Conservation (phyloP, 441 rosid species). For the Geranium incanum region DNA sequence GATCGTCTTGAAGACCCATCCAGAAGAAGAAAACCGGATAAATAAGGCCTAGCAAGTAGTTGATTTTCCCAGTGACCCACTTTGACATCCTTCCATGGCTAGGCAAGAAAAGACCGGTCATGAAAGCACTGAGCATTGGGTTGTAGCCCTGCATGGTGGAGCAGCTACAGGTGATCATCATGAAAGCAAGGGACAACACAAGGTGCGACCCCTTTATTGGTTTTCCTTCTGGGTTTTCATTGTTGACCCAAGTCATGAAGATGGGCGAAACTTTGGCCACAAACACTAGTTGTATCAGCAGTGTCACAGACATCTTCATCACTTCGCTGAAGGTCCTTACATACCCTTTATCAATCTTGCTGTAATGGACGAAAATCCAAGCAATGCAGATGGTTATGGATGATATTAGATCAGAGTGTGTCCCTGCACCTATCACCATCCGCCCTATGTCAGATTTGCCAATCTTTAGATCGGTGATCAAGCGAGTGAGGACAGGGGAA, state of each 20-base stretch:
- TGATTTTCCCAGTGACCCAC: constrained; percentile 82
- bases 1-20: constrained; percentile 61
- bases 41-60: constrained; percentile 59
- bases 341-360: constrained; percentile 9
- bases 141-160: constrained; percentile 61
- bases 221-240: constrained; percentile 92
- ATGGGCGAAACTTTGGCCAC: constrained; percentile 60
- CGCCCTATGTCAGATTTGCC: constrained; percentile 87
- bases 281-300: constrained; percentile 53
- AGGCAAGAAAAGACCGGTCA: constrained; percentile 77
- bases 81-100: constrained; percentile 76
- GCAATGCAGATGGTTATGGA: constrained; percentile 51
- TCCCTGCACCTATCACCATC: constrained; percentile 66
- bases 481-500: constrained; percentile 77
- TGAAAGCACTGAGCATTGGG: constrained; percentile 68
- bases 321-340: constrained; percentile 23
- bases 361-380: constrained; percentile 30
- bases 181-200: constrained; percentile 72
- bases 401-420: constrained; percentile 70
- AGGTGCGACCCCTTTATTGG: constrained; percentile 88
- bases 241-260: constrained; percentile 86
- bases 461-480: constrained; percentile 71
- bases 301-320: constrained; percentile 38
- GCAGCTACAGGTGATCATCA: constrained; percentile 54
- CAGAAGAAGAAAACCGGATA: constrained; percentile 85